Evolutionary conservation across 139 green algal species (phyloP), one percentile per base, ranked within the genome.

Genomic region (Picochlorum sp.): DNA sequence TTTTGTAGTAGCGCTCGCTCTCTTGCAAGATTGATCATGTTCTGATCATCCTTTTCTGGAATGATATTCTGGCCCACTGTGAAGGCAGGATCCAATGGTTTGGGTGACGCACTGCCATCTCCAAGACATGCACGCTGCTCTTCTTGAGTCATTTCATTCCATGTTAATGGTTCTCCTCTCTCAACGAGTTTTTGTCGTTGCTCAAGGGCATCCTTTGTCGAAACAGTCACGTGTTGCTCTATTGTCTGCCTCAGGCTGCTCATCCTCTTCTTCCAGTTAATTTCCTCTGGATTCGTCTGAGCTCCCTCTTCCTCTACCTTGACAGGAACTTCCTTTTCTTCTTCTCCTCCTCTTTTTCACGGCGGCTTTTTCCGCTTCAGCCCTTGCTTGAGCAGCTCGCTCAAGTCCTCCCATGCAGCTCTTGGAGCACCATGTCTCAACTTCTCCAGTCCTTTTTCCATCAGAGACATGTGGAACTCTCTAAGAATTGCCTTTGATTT

Each of bases 11-110:
- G 2, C 23, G 90, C 85, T 75, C 88, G 67, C 37, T 74, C 67
- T 1, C 86, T 74, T 45, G 89, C 67, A 66, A 88, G 72, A 50
- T 82, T 59, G 20, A 92, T 38, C 58, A 79, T 68, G 2, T 67
- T 67, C 32, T 56, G 1, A 57, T 95, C 87, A 15, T 94, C 86
- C 49, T 88, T 86, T 71, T 92, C 85, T 3, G 68, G 58, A 10
- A 92, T 56, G 18, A 94, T 80, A 5, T 89, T 80, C 66, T 78
- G 63, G 26, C 77, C 81, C 1, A 38, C 66, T 15, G 84, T 56
- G 6, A 70, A 47, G 38, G 55, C 64, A 0, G 79, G 71, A 16
- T 72, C 47, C 38, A 91, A 62, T 13, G 85, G 85, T 37, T 21
- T 60, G 3, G 88, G 88, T 2, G 79, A 87, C 47, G n/a, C 18